Conservation (phyloP, 1,139 yeast species). For the Saccharomyces hybrid region DNA sequence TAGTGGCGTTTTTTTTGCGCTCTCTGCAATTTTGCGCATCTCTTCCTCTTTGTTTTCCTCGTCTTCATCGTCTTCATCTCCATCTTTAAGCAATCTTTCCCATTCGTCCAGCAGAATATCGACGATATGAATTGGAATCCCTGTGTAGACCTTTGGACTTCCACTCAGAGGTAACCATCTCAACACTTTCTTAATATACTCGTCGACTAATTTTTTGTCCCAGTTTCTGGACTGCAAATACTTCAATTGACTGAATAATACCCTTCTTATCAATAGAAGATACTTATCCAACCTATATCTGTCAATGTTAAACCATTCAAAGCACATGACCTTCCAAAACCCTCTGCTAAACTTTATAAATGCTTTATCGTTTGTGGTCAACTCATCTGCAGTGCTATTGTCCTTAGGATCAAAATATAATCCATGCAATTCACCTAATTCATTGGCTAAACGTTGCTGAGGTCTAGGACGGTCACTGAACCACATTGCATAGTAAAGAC, state of each 20-base stretch:
- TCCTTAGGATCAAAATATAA: slow-evolving; percentile 24
- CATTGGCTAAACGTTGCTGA: slow-evolving; percentile 76
- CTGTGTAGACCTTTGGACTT: slow-evolving; percentile 54
- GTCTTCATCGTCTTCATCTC: slow-evolving; percentile 38
- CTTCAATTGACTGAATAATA: slow-evolving; percentile 56
- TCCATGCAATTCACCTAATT: slow-evolving; percentile 53
- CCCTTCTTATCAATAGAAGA: slow-evolving; percentile 71
- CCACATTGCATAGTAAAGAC: slow-evolving; percentile 92
- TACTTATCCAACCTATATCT: slow-evolving; percentile 84
- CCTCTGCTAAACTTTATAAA: slow-evolving; percentile 52
- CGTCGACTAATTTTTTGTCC: slow-evolving; percentile 43
- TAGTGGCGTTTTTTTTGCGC: slow-evolving; percentile 47
- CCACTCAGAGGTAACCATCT: slow-evolving; percentile 52
- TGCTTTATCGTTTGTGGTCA: slow-evolving; percentile 34
- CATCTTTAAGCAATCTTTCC: slow-evolving; percentile 54
- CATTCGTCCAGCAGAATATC: slow-evolving; percentile 84
- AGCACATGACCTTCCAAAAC: slow-evolving; percentile 72
- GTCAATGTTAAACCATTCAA: slow-evolving; percentile 83
- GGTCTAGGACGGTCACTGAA: slow-evolving; percentile 88
- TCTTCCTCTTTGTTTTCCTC: slow-evolving; percentile 33
- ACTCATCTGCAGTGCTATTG: slow-evolving; percentile 13
- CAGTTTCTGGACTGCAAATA: slow-evolving; percentile 51
- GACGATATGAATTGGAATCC: slow-evolving; percentile 76
- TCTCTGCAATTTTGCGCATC: slow-evolving; percentile 19
- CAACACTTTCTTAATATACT: slow-evolving; percentile 36